Evolutionary conservation across 2,329 filamentous ascomycete species (phyloP).

Genomic region (Beauveria australis): DNA sequence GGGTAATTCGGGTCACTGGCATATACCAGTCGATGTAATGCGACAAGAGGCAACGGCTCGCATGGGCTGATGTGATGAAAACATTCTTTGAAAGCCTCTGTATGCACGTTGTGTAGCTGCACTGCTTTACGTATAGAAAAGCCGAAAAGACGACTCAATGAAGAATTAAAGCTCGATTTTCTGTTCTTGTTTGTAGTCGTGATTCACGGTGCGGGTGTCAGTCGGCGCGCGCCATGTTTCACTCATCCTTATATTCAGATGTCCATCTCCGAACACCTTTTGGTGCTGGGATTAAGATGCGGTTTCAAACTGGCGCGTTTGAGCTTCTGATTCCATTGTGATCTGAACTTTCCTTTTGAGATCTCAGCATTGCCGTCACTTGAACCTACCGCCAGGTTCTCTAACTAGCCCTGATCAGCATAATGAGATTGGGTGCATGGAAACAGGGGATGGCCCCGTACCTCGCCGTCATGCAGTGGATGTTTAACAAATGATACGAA

Average conservation of each 20-base stretch:
- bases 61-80: conserved; percentile 13
- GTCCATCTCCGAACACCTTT: no score
- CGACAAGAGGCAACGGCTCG: conserved; percentile 23
- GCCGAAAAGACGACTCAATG: conserved; percentile 14
- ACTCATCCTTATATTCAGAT: no score
- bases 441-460: background rate
- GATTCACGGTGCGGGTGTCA: background rate
- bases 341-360: background rate
- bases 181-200: conserved; percentile 1
- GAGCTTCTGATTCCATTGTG: no score
- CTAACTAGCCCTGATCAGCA: background rate
- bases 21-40: conserved; percentile 30
- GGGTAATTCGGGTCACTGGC: conserved; percentile 27
- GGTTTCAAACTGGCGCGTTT: no score
- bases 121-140: background rate
- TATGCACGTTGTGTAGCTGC: background rate
- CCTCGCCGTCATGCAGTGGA: background rate
- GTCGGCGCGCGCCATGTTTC: no score
- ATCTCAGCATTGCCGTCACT: background rate
- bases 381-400: background rate
- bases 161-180: conserved; percentile 14
- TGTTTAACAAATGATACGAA: background rate
- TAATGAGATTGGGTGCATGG: background rate
- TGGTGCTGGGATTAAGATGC: no score
- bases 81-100: background rate